Percentiles rank a stretch among this genome's conserved stretches.
These are phyloP conservation scores for Mucuna pruriens DNA, from an alignment of 306 rosid species.

Conservation along the genomic window DNA sequence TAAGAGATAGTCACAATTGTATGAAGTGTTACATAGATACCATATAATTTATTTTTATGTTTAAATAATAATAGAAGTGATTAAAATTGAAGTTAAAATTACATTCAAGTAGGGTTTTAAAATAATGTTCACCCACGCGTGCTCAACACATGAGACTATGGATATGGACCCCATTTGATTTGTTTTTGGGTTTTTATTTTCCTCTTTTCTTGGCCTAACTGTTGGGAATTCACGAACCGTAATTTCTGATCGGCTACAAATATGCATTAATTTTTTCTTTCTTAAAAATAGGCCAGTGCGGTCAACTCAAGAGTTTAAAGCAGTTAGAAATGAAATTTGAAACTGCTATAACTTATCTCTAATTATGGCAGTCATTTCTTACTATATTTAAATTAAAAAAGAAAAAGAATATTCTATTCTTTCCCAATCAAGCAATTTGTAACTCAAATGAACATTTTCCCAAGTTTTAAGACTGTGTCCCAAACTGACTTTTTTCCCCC, in stretches of 20 bases:
- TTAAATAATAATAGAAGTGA: neutral
- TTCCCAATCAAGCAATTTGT: neutral
- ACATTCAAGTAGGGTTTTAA: neutral
- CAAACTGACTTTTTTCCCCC: neutral
- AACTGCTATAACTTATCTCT: neutral
- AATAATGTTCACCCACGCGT: neutral
- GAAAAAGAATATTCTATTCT: neutral
- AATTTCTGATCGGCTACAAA: neutral
- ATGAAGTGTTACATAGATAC: neutral
- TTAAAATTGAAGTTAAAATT: neutral
- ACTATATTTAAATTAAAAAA: neutral
- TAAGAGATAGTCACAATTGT: neutral
- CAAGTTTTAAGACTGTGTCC: neutral
- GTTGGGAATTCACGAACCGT: neutral
- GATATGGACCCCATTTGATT: slow-evolving; percentile 16
- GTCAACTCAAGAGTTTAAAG: slow-evolving; percentile 6
- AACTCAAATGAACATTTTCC: neutral
- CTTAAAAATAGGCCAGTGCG: neutral
- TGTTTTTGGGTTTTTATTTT: neutral
- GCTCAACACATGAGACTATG: neutral
- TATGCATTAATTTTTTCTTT: neutral
- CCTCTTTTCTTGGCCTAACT: slow-evolving; percentile 22
- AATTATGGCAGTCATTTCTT: neutral
- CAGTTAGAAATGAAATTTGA: neutral
- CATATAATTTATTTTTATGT: neutral